Percentiles rank a stretch among this genome's conserved stretches.
Evolutionary conservation across 2,329 filamentous ascomycete genomes (phyloP).

Genomic region (Xylariaceae sp.): DNA sequence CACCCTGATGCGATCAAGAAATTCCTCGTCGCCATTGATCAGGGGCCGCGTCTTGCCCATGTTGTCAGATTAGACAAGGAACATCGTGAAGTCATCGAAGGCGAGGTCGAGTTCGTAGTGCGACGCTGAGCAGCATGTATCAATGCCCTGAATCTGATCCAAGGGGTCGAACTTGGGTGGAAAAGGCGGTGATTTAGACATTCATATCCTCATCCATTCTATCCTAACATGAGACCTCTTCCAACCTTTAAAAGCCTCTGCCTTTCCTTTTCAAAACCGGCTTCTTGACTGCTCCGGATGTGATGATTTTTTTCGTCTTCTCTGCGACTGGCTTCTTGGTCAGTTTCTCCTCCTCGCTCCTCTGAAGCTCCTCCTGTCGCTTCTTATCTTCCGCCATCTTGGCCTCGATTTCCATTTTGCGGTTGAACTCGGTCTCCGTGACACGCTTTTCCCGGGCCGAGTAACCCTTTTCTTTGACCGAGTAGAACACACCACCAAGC

Average conservation of each 20-base stretch:
- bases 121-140: slow-evolving; percentile 32
- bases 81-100: slow-evolving; percentile 58
- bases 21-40: slow-evolving; percentile 69
- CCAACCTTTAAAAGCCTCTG: slow-evolving; percentile 42
- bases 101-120: slow-evolving; percentile 62
- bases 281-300: slow-evolving; percentile 58
- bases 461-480: slow-evolving; percentile 95
- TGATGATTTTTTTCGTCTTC: slow-evolving; percentile 52
- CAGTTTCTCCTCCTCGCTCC: slow-evolving; percentile 44
- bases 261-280: slow-evolving; percentile 53
- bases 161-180: neutral
- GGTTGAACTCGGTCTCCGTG: slow-evolving; percentile 87
- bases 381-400: slow-evolving; percentile 86
- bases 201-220: slow-evolving; percentile 4
- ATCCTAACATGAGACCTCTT: slow-evolving; percentile 4
- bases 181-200: neutral
- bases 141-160: neutral
- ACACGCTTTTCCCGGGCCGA: slow-evolving; percentile 79
- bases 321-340: slow-evolving; percentile 38
- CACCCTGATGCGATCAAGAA: slow-evolving; percentile 57
- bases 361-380: slow-evolving; percentile 53
- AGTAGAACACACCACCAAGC: slow-evolving; percentile 94
- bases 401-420: slow-evolving; percentile 85
- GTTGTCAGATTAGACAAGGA: slow-evolving; percentile 71
- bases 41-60: slow-evolving; percentile 65